Evolutionary conservation across 164 flowering plant species (phyloP).

Genomic region (Vitis rupestris): DNA sequence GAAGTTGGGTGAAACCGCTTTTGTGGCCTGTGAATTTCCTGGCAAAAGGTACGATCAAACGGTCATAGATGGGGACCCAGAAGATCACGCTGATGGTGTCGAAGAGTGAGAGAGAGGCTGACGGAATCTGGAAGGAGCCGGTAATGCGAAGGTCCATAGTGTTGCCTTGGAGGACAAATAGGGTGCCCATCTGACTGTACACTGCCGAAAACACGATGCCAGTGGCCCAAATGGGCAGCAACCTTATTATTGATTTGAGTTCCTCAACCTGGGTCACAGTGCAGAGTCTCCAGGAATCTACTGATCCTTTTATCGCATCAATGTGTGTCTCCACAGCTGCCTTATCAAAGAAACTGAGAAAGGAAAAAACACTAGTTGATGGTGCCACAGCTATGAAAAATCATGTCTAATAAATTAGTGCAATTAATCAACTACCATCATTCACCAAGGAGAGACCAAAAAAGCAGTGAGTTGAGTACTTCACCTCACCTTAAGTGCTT

Average conservation of each 20-base stretch:
- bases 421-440: too few relatives aligned
- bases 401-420: too few relatives aligned
- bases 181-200: constrained; percentile 44
- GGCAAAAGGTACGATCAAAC: constrained; percentile 30
- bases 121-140: constrained; percentile 36
- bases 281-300: constrained; percentile 45
- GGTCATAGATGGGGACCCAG: constrained; percentile 45
- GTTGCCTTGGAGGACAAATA: constrained; percentile 48
- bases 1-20: constrained; percentile 46
- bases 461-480: too few relatives aligned
- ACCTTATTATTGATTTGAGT: constrained; percentile 32
- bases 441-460: too few relatives aligned
- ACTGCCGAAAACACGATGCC: constrained; percentile 45
- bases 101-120: constrained; percentile 50
- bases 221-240: constrained; percentile 49
- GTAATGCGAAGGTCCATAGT: constrained; percentile 46
- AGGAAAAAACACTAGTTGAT: neutral
- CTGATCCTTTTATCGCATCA: constrained; percentile 15
- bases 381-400: too few relatives aligned
- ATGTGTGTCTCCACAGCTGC: constrained; percentile 38
- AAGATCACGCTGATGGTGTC: constrained; percentile 51
- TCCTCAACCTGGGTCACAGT: constrained; percentile 55
- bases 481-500: constrained; percentile 19
- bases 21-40: constrained; percentile 35
- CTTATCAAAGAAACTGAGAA: constrained; percentile 42